phyloP scores from a whole-genome alignment of 2,329 filamentous ascomycete genomes.

The Parastagonospora avenae region DNA sequence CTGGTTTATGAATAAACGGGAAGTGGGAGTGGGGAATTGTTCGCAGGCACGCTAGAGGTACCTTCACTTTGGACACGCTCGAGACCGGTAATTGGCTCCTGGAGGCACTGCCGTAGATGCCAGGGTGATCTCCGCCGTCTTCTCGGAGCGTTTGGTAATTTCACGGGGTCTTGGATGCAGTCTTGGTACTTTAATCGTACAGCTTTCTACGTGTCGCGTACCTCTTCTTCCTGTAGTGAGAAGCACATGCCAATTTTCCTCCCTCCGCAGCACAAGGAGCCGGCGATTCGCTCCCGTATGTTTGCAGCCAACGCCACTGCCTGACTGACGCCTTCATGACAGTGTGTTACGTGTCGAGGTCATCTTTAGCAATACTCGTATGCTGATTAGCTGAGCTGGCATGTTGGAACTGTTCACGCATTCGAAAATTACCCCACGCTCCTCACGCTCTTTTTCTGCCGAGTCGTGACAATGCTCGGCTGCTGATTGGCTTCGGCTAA shows the following conservation, averaged over 20 bases:
- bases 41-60: slow-evolving; percentile 40
- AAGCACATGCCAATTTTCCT: slow-evolving; percentile 28
- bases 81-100: slow-evolving; percentile 31
- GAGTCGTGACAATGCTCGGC: slow-evolving; percentile 30
- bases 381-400: slow-evolving; percentile 20
- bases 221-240: slow-evolving; percentile 10
- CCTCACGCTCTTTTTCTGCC: slow-evolving; percentile 48
- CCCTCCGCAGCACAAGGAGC: slow-evolving; percentile 2
- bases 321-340: no score
- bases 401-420: slow-evolving; percentile 24
- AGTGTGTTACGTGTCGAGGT: no score
- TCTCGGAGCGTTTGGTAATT: slow-evolving; percentile 20
- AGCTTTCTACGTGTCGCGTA: slow-evolving; percentile 6
- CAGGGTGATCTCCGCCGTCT: slow-evolving; percentile 23
- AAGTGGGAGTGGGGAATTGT: slow-evolving; percentile 41
- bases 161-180: slow-evolving; percentile 18
- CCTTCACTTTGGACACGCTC: slow-evolving; percentile 28
- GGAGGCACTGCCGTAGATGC: slow-evolving; percentile 27
- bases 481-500: slow-evolving; percentile 17
- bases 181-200: slow-evolving; percentile 26
- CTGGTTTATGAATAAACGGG: slow-evolving; percentile 43
- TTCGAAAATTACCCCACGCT: slow-evolving; percentile 32
- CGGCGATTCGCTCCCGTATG: background rate
- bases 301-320: background rate
- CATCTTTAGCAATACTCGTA: slow-evolving; percentile 22